A percentile compares a stretch with the other conserved stretches of the same genome.
phyloP scores from a whole-genome alignment of 2,329 filamentous ascomycete species.

The Coniochaeta hoffmannii region DNA sequence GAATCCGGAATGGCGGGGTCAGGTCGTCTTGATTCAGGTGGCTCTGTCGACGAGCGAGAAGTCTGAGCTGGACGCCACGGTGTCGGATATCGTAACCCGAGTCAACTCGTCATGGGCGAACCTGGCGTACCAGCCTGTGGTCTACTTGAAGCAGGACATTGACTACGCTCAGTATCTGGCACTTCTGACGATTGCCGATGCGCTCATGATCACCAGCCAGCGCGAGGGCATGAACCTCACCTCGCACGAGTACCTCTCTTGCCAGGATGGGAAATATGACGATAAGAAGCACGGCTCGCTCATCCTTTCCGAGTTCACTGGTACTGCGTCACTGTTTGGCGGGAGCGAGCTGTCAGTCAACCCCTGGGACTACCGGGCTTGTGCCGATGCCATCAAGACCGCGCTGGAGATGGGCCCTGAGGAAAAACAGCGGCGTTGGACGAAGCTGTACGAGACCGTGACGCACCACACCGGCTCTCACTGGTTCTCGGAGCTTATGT shows the following conservation, averaged over 20 bases:
- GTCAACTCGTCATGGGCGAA: conserved; percentile 91
- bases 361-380: conserved; percentile 89
- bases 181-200: conserved; percentile 80
- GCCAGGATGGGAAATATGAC: conserved; percentile 72
- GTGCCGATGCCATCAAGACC: conserved; percentile 75
- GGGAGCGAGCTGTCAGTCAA: conserved; percentile 80
- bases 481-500: conserved; percentile 74
- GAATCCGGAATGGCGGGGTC: conserved; percentile 82
- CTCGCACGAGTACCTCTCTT: conserved; percentile 87
- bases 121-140: conserved; percentile 82
- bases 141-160: conserved; percentile 93
- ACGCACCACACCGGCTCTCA: conserved; percentile 74
- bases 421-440: conserved; percentile 71
- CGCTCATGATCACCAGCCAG: conserved; percentile 88
- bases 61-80: conserved; percentile 75
- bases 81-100: conserved; percentile 89
- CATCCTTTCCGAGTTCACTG: conserved; percentile 92
- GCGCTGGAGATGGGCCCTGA: conserved; percentile 73
- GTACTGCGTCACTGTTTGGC: conserved; percentile 78
- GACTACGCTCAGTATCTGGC: conserved; percentile 91
- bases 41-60: conserved; percentile 87
- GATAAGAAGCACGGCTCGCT: conserved; percentile 76
- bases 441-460: conserved; percentile 64
- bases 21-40: conserved; percentile 87
- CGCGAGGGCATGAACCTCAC: conserved; percentile 97